phyloP scores from a whole-genome alignment of 1,139 yeast genomes.

The Dujonia santamariae region DNA sequence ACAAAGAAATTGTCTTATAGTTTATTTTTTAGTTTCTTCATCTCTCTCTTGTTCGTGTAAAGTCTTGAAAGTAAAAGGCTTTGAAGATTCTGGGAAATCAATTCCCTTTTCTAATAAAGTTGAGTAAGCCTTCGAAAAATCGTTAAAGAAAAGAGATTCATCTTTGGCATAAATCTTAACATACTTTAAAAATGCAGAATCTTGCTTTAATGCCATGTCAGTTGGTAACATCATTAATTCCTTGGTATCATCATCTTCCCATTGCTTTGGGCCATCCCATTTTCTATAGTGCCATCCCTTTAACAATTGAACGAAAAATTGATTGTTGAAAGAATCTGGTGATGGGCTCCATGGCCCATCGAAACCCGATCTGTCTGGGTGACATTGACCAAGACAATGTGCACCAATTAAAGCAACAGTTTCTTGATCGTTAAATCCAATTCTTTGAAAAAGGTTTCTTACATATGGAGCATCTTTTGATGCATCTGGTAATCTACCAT shows the following conservation, averaged over 20 bases:
- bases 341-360: slow-evolving; percentile 97
- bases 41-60: slow-evolving; percentile 56
- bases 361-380: slow-evolving; percentile 62
- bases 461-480: slow-evolving; percentile 67
- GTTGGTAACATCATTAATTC: slow-evolving; percentile 90
- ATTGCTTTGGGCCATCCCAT: slow-evolving; percentile 78
- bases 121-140: slow-evolving; percentile 66
- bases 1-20: too few relatives aligned
- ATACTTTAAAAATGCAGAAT: slow-evolving; percentile 60
- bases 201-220: slow-evolving; percentile 72
- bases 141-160: slow-evolving; percentile 64
- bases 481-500: slow-evolving; percentile 83
- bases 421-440: slow-evolving; percentile 81
- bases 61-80: slow-evolving; percentile 58
- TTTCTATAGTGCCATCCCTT: slow-evolving; percentile 74
- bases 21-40: too few relatives aligned
- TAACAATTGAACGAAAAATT: slow-evolving; percentile 70
- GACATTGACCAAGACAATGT: slow-evolving; percentile 81
- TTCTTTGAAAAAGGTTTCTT: slow-evolving; percentile 59
- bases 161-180: slow-evolving; percentile 73
- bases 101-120: slow-evolving; percentile 77
- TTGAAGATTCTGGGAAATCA: slow-evolving; percentile 46
- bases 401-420: slow-evolving; percentile 88
- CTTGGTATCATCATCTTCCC: slow-evolving; percentile 68
- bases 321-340: slow-evolving; percentile 80